These are phyloP conservation scores for Polytolypa hystricis DNA, from an alignment of 2,329 filamentous ascomycete genomes.

Conservation along the genomic window DNA sequence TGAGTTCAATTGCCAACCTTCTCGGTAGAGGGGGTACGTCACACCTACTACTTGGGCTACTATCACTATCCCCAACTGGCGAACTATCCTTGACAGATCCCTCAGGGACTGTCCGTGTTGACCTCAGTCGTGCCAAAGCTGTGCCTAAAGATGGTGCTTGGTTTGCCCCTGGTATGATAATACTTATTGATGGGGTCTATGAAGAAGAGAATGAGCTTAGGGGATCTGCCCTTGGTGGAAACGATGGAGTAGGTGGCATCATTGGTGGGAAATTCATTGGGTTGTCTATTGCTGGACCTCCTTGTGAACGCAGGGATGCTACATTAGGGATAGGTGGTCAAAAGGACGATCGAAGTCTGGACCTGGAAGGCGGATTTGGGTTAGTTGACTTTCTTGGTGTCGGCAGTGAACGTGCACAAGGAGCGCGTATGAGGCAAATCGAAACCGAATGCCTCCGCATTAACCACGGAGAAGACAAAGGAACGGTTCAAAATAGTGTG, in stretches of 20 bases:
- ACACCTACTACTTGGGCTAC: conserved; percentile 76
- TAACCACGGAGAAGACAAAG: conserved; percentile 21
- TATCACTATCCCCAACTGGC: conserved; percentile 71
- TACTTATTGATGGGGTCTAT: conserved; percentile 90
- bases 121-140: conserved; percentile 67
- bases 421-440: conserved; percentile 69
- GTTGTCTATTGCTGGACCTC: conserved; percentile 83
- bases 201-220: conserved; percentile 64
- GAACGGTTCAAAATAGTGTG: conserved; percentile 38
- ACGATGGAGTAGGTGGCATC: conserved; percentile 73
- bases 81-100: conserved; percentile 73
- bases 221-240: conserved; percentile 60
- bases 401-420: conserved; percentile 76
- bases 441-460: conserved; percentile 55
- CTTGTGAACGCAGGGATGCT: conserved; percentile 70
- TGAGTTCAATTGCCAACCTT: conserved; percentile 72
- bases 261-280: conserved; percentile 88
- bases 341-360: conserved; percentile 14
- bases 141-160: conserved; percentile 80
- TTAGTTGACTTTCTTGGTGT: conserved; percentile 96
- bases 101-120: conserved; percentile 76
- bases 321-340: conserved; percentile 61
- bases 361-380: conserved; percentile 61
- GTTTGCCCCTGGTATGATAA: conserved; percentile 93
- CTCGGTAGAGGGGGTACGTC: conserved; percentile 70